Evolutionary conservation across 192 early-diverging fungal species (phyloP), one percentile per base, ranked within the genome.

Genomic region (Coemansia sp.): DNA sequence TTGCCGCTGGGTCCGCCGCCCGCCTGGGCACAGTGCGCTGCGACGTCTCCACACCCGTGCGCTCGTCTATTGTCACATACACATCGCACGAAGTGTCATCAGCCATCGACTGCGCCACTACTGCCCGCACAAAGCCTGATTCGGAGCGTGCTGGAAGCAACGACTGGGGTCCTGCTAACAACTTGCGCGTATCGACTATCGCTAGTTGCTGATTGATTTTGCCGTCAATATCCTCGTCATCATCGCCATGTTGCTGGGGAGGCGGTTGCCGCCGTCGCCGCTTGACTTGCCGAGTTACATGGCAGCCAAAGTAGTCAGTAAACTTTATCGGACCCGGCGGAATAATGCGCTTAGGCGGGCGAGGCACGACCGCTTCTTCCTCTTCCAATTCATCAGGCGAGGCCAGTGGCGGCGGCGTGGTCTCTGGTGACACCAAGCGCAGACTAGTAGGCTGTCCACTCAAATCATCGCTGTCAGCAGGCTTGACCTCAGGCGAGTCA

Each of bases 251-350:
- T 7, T 33, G 41, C 9, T 53, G 33, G 33, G 46, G 40, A 1
- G 44, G 44, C 3, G 43, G 44, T 22, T 62, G 55, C 6, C 80
- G 75, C 18, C 72, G 75, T 4, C 72, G 80, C 70, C 73, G 73
- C 67, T 74, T 83, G 24, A 61, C 31, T 12, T 71, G 72, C 6
- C 70, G 72, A 8, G 77, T 44, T 18, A 83, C 15, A 6, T 74
- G 75, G 52, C 80, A 74, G 24, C 80, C 80, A 72, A 83, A 83
- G 34, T 66, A 78, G 49, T 83, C 80, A 5, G 80, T 74, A 39
- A 83, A 83, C 66, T 69, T 65, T n/a, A 83, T 67, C 24, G 62
- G 65, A 2, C 80, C 80, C 7, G 75, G 64, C 3, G 64, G 58
- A 40, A 83, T 83, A 11, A 83, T 78, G 12, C 76, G 75, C 70